Evolutionary conservation across 2,329 filamentous ascomycete species (phyloP), one percentile per base, ranked within the genome.

Genomic region (Curvularia sp.): DNA sequence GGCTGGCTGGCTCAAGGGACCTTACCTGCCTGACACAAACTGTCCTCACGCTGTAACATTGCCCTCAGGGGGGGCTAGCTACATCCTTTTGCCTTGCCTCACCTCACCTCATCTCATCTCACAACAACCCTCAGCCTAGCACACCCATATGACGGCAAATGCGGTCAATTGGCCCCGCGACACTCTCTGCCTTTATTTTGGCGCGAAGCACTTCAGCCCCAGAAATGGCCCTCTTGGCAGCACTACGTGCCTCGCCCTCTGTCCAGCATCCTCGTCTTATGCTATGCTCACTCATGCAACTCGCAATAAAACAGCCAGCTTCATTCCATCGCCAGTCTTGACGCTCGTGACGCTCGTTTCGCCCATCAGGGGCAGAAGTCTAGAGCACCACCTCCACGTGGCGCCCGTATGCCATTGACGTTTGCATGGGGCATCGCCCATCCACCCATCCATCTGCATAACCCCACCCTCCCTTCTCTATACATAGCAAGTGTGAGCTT

Each of bases 1-100:
- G 38, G 7, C 38, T 39, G 36, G 42, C 43, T 54, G 65, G 64
- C 65, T 46, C n/a, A 18, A n/a, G n/a, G 43, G 8, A 19, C 25
- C 39, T 3, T 46, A 19, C 9, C 27, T 18, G 38, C 25, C 43
- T 46, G 43, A 46, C 23, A 46, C 43, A 46, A 8, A n/a, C 27
- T 30, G 43, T 21, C 32, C 32, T 36, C 32, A 15, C 13, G 13
- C 32, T 36, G 32, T 36, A 30, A 46, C 43, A 46, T 12, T 13
- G 27, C 43, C 32, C 25, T 46, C 43, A 18, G 27, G 25, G 25
- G 32, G 13, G 5, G 4, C 25, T 27, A 27, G 25, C 25, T 27
- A 27, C 25, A 27, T n/a, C 32, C 32, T n/a, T 15, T 36, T 15
- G 32, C 30, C 30, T 32, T 10, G 10, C 30, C 12, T n/a, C n/a